A percentile compares a stretch with the other conserved stretches of the same genome.
Evolutionary conservation across 495 filamentous ascomycete species (phyloP).

Genomic region (Neurospora sp.): DNA sequence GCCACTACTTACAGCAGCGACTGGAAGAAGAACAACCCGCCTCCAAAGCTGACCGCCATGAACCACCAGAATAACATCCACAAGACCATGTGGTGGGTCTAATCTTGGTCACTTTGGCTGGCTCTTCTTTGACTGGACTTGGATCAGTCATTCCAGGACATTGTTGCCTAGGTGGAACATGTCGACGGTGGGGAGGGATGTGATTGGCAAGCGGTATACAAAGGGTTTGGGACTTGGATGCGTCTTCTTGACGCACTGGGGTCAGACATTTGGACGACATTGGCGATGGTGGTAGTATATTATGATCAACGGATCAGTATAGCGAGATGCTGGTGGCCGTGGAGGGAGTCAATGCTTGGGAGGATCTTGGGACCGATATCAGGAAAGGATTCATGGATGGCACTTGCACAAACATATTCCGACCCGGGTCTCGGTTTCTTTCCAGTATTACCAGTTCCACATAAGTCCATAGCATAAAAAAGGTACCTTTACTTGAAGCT

Average conservation of each 20-base stretch:
- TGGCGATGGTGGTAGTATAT: not conserved
- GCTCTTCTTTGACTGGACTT: not conserved
- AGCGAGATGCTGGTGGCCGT: not conserved
- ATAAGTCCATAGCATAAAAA: not conserved
- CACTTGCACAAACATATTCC: not conserved
- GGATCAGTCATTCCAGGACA: not conserved
- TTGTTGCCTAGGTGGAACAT: not conserved
- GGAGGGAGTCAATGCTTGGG: not conserved
- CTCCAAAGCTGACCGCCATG: not conserved
- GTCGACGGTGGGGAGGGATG: not conserved
- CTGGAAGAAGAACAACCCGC: not conserved
- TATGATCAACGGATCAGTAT: not conserved
- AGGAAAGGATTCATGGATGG: not conserved
- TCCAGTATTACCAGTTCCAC: not conserved
- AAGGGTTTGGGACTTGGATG: not conserved
- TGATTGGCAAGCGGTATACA: not conserved
- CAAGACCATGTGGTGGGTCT: slow-evolving; percentile 21
- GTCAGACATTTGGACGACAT: not conserved
- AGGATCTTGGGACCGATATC: not conserved
- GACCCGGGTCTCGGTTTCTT: not conserved
- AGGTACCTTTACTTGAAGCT: not conserved
- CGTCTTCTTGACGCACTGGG: not conserved
- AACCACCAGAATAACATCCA: not conserved
- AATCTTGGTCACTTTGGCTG: not conserved
- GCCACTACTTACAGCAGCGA: slow-evolving; percentile 3